A percentile compares a stretch with the other conserved stretches of the same genome.
phyloP scores from a whole-genome alignment of 768 basidiomycete genomes.

The Dioszegia crocea region DNA sequence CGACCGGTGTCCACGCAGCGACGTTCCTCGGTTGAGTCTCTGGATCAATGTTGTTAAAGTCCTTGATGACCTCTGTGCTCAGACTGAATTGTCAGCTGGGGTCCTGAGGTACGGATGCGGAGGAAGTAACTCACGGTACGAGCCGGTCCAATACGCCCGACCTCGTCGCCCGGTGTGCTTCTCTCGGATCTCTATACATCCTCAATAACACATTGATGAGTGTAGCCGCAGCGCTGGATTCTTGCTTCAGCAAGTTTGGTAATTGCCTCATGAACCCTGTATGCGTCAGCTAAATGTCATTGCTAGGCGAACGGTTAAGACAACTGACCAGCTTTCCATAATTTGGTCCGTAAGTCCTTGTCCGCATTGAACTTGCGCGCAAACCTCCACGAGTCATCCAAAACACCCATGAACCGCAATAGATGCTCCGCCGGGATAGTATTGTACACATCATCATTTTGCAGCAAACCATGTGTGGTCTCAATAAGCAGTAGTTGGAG shows the following conservation, averaged over 20 bases:
- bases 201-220: slow-evolving; percentile 83
- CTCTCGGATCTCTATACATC: slow-evolving; percentile 90
- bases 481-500: slow-evolving; percentile 93
- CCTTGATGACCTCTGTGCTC: slow-evolving; percentile 77
- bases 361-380: slow-evolving; percentile 97
- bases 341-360: slow-evolving; percentile 88
- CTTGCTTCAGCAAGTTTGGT: slow-evolving; percentile 94
- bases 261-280: slow-evolving; percentile 99
- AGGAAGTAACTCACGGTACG: slow-evolving; percentile 57
- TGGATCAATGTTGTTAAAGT: slow-evolving; percentile 80
- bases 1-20: slow-evolving; percentile 95
- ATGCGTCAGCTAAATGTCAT: neutral
- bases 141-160: slow-evolving; percentile 70
- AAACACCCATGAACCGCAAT: slow-evolving; percentile 85
- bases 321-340: slow-evolving; percentile 98
- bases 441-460: slow-evolving; percentile 83
- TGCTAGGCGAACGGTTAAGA: too few relatives aligned
- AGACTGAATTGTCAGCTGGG: slow-evolving; percentile 56
- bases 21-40: slow-evolving; percentile 95
- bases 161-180: slow-evolving; percentile 61
- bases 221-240: slow-evolving; percentile 93
- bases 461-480: slow-evolving; percentile 89
- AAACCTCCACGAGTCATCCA: slow-evolving; percentile 97
- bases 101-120: too few relatives aligned
- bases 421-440: slow-evolving; percentile 93